Conservation (phyloP, 441 rosid species). For the Daphne laureola region DNA sequence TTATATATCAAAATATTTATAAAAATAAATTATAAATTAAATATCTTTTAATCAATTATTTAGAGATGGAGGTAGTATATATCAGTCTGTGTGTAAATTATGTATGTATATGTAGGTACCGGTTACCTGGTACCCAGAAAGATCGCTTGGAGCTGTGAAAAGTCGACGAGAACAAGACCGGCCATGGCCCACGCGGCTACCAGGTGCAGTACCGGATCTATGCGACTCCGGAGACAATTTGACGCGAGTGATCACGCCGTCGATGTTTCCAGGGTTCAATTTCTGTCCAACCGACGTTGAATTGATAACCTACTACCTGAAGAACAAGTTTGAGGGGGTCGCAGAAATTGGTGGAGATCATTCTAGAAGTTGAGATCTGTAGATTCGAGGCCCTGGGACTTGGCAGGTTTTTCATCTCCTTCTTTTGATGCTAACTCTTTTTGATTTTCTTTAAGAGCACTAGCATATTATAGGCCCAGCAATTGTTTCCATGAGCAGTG, state of each 20-base stretch:
- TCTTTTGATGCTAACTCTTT: neutral
- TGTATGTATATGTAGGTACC: too few species aligned
- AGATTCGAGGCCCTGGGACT: slow-evolving; percentile 77
- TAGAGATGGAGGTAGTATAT: too few species aligned
- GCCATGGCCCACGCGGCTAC: too few species aligned
- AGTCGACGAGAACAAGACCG: too few species aligned
- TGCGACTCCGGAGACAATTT: slow-evolving; percentile 38
- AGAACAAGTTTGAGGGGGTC: slow-evolving; percentile 68
- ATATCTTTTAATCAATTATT: too few species aligned
- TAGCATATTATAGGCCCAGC: too few species aligned
- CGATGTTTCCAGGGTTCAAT: slow-evolving; percentile 73
- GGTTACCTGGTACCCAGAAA: too few species aligned
- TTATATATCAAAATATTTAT: too few species aligned
- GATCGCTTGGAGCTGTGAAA: too few species aligned
- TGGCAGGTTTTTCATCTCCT: slow-evolving; percentile 41
- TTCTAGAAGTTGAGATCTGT: slow-evolving; percentile 59
- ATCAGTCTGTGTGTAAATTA: too few species aligned
- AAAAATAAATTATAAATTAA: too few species aligned
- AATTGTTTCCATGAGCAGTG: too few species aligned
- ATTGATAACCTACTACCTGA: slow-evolving; percentile 62
- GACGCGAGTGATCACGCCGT: slow-evolving; percentile 45
- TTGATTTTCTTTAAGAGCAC: neutral
- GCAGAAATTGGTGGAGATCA: slow-evolving; percentile 56
- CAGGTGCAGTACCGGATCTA: slow-evolving; percentile 2
- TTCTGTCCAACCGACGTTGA: slow-evolving; percentile 81